These are phyloP conservation scores for Botrytis tulipae DNA, from an alignment of 2,329 filamentous ascomycete species.

Conservation along the genomic window DNA sequence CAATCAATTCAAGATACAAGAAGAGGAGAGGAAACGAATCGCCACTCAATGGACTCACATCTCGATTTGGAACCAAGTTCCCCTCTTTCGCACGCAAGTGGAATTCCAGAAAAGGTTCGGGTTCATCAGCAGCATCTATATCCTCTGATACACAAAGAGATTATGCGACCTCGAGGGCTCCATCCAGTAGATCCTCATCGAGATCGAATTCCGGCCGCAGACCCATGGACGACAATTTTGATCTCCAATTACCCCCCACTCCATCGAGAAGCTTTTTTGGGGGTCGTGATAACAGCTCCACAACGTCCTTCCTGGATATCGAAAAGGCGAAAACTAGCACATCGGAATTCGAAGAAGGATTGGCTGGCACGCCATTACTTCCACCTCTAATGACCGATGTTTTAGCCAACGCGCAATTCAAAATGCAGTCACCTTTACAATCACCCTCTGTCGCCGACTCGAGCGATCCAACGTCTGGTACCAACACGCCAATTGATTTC, in stretches of 20 bases:
- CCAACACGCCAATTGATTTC: conserved; percentile 46
- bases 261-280: conserved; percentile 64
- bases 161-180: conserved; percentile 50
- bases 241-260: conserved; percentile 57
- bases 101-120: conserved; percentile 48
- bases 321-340: conserved; percentile 50
- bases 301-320: conserved; percentile 49
- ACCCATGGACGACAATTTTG: conserved; percentile 44
- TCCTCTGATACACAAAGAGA: conserved; percentile 31
- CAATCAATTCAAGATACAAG: conserved; percentile 49
- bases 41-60: conserved; percentile 59
- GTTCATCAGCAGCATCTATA: conserved; percentile 26
- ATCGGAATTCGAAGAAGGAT: conserved; percentile 55
- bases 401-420: conserved; percentile 48
- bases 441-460: conserved; percentile 73
- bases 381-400: conserved; percentile 70
- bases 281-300: conserved; percentile 49
- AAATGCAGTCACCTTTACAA: conserved; percentile 76
- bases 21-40: conserved; percentile 60
- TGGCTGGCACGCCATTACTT: conserved; percentile 79
- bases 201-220: conserved; percentile 60
- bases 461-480: conserved; percentile 41
- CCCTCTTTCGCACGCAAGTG: conserved; percentile 54
- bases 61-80: conserved; percentile 62
- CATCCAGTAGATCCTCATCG: conserved; percentile 78